Evolutionary conservation across 257 asterid genomes (phyloP).

Genomic region (Gentiana straminea): DNA sequence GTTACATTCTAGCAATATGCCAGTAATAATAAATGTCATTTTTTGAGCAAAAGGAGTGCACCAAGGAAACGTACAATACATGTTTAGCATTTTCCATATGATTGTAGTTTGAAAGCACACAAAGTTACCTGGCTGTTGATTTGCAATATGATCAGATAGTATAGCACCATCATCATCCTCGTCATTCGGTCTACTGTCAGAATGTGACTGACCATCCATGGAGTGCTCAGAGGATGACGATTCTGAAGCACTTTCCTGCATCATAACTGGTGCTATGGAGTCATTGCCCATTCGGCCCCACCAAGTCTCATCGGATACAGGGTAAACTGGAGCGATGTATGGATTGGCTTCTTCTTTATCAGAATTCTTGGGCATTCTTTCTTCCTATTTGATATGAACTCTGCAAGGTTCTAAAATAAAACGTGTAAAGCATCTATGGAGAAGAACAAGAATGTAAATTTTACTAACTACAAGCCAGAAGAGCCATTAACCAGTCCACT

Average conservation of each 20-base stretch:
- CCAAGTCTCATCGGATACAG: constrained; percentile 44
- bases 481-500: no score
- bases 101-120: neutral
- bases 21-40: no score
- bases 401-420: no score
- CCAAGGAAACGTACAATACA: no score
- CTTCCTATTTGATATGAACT: neutral
- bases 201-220: constrained; percentile 53
- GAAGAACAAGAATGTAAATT: no score
- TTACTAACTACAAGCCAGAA: no score
- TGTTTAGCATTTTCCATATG: no score
- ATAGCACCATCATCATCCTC: constrained; percentile 47
- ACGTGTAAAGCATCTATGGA: no score
- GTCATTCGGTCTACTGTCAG: constrained; percentile 49
- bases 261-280: constrained; percentile 33
- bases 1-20: no score
- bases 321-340: constrained; percentile 19
- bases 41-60: no score
- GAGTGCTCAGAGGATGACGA: constrained; percentile 68
- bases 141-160: constrained; percentile 27
- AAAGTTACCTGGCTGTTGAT: constrained; percentile 40
- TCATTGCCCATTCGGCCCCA: constrained; percentile 28
- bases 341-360: constrained; percentile 25
- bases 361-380: constrained; percentile 42
- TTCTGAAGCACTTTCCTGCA: constrained; percentile 49